These are phyloP conservation scores for Lobosporangium transversale DNA, from an alignment of 192 early-diverging fungal species.

Conservation along the genomic window DNA sequence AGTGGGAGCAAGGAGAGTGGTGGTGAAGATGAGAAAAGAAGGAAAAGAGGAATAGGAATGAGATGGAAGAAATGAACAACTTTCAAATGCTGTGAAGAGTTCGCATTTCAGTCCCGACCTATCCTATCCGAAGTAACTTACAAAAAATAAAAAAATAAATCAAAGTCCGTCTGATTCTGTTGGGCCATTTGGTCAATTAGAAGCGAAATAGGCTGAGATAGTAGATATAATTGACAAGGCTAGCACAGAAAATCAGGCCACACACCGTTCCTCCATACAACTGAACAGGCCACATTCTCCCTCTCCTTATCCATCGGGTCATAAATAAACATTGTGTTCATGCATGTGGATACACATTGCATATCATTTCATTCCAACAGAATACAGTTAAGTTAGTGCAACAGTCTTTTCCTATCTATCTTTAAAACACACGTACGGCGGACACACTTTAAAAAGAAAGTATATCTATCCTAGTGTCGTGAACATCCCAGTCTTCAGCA, in stretches of 20 bases:
- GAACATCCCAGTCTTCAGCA: too few relatives aligned
- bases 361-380: too few relatives aligned
- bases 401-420: too few relatives aligned
- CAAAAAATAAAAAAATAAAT: background rate
- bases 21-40: background rate
- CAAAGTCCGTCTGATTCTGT: background rate
- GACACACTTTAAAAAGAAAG: too few relatives aligned
- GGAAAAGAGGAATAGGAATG: background rate
- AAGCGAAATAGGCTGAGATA: conserved; percentile 2
- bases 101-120: background rate
- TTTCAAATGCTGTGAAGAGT: background rate
- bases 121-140: background rate
- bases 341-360: too few relatives aligned
- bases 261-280: background rate
- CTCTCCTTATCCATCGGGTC: too few relatives aligned
- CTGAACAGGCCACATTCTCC: background rate
- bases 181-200: too few relatives aligned
- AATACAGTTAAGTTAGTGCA: too few relatives aligned
- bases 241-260: conserved; percentile 26
- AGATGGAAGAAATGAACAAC: background rate
- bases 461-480: too few relatives aligned
- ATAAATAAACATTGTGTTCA: too few relatives aligned
- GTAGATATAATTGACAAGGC: conserved; percentile 8
- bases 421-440: too few relatives aligned
- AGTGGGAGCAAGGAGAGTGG: background rate